Conservation (phyloP, 164 flowering plant species). For the Vitis cinerea region DNA sequence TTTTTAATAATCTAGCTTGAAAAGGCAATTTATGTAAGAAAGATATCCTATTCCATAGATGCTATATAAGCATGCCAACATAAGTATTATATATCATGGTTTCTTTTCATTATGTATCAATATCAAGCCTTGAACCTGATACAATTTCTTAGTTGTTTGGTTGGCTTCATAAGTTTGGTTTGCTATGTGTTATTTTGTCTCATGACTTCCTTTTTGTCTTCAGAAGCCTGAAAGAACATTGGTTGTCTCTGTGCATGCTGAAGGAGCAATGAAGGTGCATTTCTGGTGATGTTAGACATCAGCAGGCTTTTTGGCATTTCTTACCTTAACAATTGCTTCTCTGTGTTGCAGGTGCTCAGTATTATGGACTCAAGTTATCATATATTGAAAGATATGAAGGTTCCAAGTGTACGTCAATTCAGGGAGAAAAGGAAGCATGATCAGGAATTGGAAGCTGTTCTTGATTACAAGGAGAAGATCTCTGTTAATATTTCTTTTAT, state of each 20-base stretch:
- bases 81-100: neutral
- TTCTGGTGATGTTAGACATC: constrained; percentile 1
- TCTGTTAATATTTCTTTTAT: constrained; percentile 53
- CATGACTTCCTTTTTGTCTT: constrained; percentile 18
- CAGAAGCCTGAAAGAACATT: constrained; percentile 89
- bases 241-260: constrained; percentile 71
- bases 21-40: neutral
- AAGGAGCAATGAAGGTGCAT: constrained; percentile 88
- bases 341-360: constrained; percentile 70
- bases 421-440: constrained; percentile 36
- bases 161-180: neutral
- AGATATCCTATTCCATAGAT: neutral
- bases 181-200: neutral
- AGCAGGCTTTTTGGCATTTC: neutral
- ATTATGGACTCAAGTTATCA: constrained; percentile 79
- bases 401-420: constrained; percentile 25
- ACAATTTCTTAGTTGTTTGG: neutral
- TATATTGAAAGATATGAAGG: constrained; percentile 47
- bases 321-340: constrained; percentile 6
- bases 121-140: neutral
- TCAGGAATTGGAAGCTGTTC: constrained; percentile 31
- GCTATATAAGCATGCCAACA: no score
- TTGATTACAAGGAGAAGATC: constrained; percentile 57
- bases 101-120: neutral
- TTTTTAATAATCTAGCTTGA: neutral